Evolutionary conservation across 75 land plant species (phyloP), one percentile per base, ranked within the genome.

Genomic region (Adiantum capillusveneris): DNA sequence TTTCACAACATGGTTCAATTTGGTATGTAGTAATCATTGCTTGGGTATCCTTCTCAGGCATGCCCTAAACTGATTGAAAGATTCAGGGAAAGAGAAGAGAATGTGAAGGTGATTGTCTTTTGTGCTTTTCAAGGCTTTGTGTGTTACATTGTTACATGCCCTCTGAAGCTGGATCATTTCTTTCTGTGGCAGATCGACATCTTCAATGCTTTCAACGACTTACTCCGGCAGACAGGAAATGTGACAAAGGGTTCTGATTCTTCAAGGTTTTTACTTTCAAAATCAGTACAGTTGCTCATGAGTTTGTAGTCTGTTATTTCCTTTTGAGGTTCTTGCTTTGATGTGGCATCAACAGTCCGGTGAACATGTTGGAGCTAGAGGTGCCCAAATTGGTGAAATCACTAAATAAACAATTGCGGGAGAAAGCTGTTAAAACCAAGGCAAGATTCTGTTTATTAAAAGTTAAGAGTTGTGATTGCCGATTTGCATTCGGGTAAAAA

Each of bases 1-100:
- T n/a, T n/a, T 3, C 37, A 3, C 37, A 34, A 34, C 37, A 34
- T 34, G n/a, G n/a, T 34, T 9, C 37, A 34, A 9, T 34, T 34
- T 34, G 37, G 9, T 34, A 9, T 5, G 3, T 34, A 9, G 3
- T 34, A 5, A 34, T 49, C 7, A 19, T 9, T 27, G 62, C 21
- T 79, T 5, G 9, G n/a, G n/a, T n/a, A n/a, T n/a, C n/a, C n/a
- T n/a, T n/a, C n/a, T n/a, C n/a, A 95, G 99, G 99, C 99, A 28
- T 86, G 99, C 57, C 96, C 96, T 19, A 95, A 82, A 61, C 50
- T 95, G 74, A 95, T 95, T 57, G 99, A 95, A 29, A 81, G 99
- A 43, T 95, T 95, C 56, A 83, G 75, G 63, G 99, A 95, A 73
- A 75, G 99, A 59, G 99, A 95, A 62, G 99, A 95, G 66, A 95